A percentile compares a stretch with the other conserved stretches of the same genome.
These are phyloP conservation scores for Leishmania arabica DNA, from an alignment of 208 protist genomes.

Conservation along the genomic window DNA sequence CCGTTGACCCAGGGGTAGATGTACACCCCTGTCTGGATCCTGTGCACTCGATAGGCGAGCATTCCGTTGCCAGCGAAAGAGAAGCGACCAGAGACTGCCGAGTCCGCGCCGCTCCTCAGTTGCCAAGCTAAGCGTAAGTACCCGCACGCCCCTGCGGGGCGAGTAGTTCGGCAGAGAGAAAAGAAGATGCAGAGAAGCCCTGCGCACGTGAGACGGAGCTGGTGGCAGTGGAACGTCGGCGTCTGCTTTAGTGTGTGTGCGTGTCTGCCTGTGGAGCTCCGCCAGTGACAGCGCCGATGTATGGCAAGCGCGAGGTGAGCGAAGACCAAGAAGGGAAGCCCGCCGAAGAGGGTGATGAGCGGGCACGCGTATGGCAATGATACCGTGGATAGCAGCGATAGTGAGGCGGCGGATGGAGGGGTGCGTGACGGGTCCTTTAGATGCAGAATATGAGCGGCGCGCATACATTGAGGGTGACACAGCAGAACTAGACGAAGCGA, in stretches of 20 bases:
- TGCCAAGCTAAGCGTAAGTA: background rate
- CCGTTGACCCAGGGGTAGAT: constrained; percentile 2
- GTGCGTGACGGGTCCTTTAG: background rate
- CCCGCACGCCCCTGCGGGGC: background rate
- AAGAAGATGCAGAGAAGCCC: background rate
- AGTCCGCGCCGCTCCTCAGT: background rate
- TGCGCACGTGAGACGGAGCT: background rate
- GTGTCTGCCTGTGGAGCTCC: background rate
- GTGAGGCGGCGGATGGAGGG: background rate
- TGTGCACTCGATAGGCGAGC: constrained; percentile 15
- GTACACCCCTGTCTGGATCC: constrained; percentile 19
- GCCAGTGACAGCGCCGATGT: background rate
- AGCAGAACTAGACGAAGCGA: too few species aligned
- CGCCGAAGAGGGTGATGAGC: background rate
- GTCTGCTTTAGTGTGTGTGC: background rate
- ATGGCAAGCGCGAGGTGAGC: background rate
- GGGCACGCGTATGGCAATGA: background rate
- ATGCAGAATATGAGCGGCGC: too few species aligned
- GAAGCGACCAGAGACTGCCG: background rate
- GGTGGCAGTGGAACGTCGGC: background rate
- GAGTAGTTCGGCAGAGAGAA: background rate
- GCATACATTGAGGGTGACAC: too few species aligned
- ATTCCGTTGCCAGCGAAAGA: background rate
- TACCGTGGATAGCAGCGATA: background rate
- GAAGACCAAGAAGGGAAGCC: background rate